phyloP scores from a whole-genome alignment of 225 moss, liverwort and hornwort species.

The Physcomitrellopsis africana region DNA sequence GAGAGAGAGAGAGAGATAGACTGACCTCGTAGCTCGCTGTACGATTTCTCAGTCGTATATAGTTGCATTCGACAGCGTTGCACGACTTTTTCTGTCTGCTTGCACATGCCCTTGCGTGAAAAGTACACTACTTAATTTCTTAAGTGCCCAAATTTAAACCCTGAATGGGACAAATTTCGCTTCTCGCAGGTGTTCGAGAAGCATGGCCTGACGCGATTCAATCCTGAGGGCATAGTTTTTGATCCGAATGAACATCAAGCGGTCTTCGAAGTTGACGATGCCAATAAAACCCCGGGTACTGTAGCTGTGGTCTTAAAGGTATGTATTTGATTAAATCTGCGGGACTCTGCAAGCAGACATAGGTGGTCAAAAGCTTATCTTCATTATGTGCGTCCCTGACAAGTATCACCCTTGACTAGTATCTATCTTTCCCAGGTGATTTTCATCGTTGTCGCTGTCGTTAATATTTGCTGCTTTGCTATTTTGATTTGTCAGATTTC shows the following conservation, averaged over 20 bases:
- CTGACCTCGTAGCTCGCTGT: conserved; percentile 2
- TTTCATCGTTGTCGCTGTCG: too few species aligned
- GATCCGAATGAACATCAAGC: conserved; percentile 90
- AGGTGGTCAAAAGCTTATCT: background rate
- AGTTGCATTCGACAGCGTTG: conserved; percentile 4
- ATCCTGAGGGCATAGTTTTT: conserved; percentile 70
- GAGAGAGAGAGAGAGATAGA: too few species aligned
- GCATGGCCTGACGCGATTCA: conserved; percentile 76
- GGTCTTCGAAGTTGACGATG: conserved; percentile 80
- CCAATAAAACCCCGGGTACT: conserved; percentile 61
- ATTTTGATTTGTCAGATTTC: background rate
- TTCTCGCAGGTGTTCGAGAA: conserved; percentile 77
- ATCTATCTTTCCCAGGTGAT: background rate
- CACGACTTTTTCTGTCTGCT: background rate
- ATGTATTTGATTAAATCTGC: conserved; percentile 22
- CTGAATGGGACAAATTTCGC: conserved; percentile 6
- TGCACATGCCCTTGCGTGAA: conserved; percentile 12
- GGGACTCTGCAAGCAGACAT: background rate
- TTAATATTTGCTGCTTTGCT: background rate
- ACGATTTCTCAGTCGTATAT: background rate
- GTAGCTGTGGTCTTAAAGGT: conserved; percentile 85
- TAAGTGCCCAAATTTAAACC: background rate
- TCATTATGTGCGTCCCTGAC: conserved; percentile 5
- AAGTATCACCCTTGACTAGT: background rate
- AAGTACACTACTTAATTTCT: background rate